These are phyloP conservation scores for Hymenoscyphus fructigenus DNA, from an alignment of 2,329 filamentous ascomycete genomes.

Conservation along the genomic window DNA sequence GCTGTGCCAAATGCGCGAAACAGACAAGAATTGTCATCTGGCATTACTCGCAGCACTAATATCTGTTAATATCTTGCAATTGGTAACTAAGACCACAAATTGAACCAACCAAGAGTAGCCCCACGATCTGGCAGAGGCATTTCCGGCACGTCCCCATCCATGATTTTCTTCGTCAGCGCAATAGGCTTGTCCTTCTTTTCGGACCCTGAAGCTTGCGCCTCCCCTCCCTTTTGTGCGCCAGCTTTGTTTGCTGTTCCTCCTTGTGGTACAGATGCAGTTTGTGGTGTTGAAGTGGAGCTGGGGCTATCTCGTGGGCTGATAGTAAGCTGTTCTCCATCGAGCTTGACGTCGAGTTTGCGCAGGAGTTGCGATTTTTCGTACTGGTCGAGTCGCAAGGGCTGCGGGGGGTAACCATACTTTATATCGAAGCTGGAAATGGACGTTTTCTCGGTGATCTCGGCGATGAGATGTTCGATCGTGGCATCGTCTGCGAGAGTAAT, in stretches of 20 bases:
- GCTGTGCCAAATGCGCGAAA: constrained; percentile 86
- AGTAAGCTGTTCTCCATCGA: constrained; percentile 70
- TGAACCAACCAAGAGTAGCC: constrained; percentile 50
- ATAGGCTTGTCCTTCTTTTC: constrained; percentile 21
- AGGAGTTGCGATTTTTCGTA: constrained; percentile 44
- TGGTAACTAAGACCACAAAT: constrained; percentile 20
- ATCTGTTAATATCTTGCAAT: background rate
- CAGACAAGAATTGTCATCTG: constrained; percentile 92
- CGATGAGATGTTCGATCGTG: constrained; percentile 60
- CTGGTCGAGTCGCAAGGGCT: constrained; percentile 62
- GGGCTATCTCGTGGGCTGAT: constrained; percentile 40
- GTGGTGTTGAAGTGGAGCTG: background rate
- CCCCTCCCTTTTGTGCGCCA: constrained; percentile 10
- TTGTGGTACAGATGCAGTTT: background rate
- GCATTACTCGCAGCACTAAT: constrained; percentile 84
- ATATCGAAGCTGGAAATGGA: constrained; percentile 67
- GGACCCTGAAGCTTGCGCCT: constrained; percentile 1
- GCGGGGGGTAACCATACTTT: constrained; percentile 83
- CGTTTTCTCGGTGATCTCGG: constrained; percentile 62
- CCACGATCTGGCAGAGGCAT: constrained; percentile 48
- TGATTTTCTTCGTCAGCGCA: constrained; percentile 31
- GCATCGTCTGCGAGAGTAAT: constrained; percentile 68
- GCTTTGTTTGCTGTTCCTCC: constrained; percentile 12
- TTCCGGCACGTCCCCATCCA: constrained; percentile 37
- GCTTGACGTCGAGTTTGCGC: constrained; percentile 56